These are phyloP conservation scores for Triticum monococcum DNA, from an alignment of 176 grass and related monocot species.

Conservation along the genomic window DNA sequence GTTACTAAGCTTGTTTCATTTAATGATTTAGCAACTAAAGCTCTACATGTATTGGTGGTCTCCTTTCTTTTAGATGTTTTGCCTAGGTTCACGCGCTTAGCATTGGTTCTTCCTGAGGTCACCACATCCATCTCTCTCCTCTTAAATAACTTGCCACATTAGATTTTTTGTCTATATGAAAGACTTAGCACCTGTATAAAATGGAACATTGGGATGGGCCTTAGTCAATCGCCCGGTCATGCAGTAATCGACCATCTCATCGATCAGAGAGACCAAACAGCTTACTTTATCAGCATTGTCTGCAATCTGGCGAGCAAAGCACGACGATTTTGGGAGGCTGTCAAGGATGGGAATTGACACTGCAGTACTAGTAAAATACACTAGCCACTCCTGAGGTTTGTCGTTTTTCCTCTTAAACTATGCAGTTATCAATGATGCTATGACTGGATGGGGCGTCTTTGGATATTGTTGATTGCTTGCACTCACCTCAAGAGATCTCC, in stretches of 20 bases:
- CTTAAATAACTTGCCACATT: too few species aligned
- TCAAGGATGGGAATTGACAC: not conserved
- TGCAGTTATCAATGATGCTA: not conserved
- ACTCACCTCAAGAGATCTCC: conserved; percentile 11
- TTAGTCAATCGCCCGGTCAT: not conserved
- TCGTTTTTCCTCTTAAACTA: not conserved
- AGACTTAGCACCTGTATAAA: too few species aligned
- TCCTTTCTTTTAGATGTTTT: too few species aligned
- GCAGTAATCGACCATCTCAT: conserved; percentile 38
- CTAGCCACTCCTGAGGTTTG: conserved; percentile 6
- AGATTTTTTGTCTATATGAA: too few species aligned
- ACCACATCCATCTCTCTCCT: too few species aligned
- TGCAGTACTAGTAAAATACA: not conserved
- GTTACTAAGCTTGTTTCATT: too few species aligned
- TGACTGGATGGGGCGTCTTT: not conserved
- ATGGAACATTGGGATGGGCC: too few species aligned
- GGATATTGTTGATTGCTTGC: not conserved
- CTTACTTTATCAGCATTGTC: conserved; percentile 12
- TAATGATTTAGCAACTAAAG: too few species aligned
- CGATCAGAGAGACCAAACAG: not conserved
- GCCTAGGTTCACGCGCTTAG: too few species aligned
- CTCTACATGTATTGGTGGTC: too few species aligned
- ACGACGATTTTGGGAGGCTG: conserved; percentile 5
- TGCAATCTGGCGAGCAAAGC: not conserved
- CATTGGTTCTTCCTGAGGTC: too few species aligned